Evolutionary conservation across 257 asterid species (phyloP).

Genomic region (Rauvolfia tetraphylla): DNA sequence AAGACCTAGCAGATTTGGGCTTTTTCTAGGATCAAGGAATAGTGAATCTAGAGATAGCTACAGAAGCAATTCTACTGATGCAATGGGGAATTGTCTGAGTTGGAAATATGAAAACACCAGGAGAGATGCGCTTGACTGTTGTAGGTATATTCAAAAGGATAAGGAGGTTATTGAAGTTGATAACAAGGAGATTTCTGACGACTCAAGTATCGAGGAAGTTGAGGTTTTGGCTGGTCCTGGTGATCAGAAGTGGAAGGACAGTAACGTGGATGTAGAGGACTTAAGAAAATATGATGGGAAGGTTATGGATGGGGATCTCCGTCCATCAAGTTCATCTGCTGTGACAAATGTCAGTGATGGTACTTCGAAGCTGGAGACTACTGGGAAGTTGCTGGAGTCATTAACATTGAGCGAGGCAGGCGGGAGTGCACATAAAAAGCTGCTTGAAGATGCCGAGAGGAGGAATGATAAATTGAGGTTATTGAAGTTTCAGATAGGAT

Average conservation of each 20-base stretch:
- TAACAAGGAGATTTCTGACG: slow-evolving; percentile 17
- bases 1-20: slow-evolving; percentile 28
- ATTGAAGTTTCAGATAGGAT: slow-evolving; percentile 33
- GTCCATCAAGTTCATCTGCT: slow-evolving; percentile 41
- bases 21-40: slow-evolving; percentile 13
- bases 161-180: slow-evolving; percentile 46
- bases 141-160: slow-evolving; percentile 31
- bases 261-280: slow-evolving; percentile 24
- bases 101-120: slow-evolving; percentile 3
- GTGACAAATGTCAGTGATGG: slow-evolving; percentile 31
- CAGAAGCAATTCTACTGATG: slow-evolving; percentile 9
- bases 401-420: slow-evolving; percentile 25
- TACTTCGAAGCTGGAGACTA: slow-evolving; percentile 26
- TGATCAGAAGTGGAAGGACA: slow-evolving; percentile 24
- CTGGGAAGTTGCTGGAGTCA: slow-evolving; percentile 30
- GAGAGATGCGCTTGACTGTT: slow-evolving; percentile 19
- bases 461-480: slow-evolving; percentile 26
- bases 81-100: slow-evolving; percentile 33
- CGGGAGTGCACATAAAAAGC: slow-evolving; percentile 30
- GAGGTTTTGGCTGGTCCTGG: slow-evolving; percentile 10
- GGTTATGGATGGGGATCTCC: slow-evolving; percentile 27
- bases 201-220: slow-evolving; percentile 25
- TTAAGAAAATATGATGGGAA: slow-evolving; percentile 20
- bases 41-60: slow-evolving; percentile 13
- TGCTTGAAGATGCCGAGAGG: slow-evolving; percentile 22